Conservation (phyloP, 2,329 filamentous ascomycete genomes). For the Pseudomassariella vexata region DNA sequence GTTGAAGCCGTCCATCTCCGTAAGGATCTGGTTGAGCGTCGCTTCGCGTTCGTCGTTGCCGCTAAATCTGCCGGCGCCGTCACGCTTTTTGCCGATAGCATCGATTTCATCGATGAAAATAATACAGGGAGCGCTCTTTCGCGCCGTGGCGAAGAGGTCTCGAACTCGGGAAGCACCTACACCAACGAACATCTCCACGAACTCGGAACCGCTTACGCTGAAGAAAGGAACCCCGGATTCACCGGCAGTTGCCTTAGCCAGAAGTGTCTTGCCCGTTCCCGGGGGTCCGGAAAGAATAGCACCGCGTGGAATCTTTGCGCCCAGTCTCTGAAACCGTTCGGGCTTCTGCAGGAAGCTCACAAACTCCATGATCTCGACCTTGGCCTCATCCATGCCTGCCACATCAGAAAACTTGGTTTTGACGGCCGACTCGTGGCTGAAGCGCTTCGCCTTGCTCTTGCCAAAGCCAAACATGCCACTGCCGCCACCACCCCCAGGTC, state of each 20-base stretch:
- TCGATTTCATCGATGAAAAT: slow-evolving; percentile 99
- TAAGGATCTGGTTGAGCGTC: slow-evolving; percentile 96
- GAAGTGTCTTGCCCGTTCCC: slow-evolving; percentile 94
- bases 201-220: slow-evolving; percentile 96
- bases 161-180: slow-evolving; percentile 93
- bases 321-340: slow-evolving; percentile 84
- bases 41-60: slow-evolving; percentile 96
- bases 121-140: slow-evolving; percentile 96
- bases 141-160: slow-evolving; percentile 87
- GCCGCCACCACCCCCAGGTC: slow-evolving; percentile 56
- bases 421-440: slow-evolving; percentile 94
- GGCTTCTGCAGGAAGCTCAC: slow-evolving; percentile 95
- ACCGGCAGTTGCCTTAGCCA: slow-evolving; percentile 95
- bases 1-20: slow-evolving; percentile 99
- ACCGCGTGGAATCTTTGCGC: slow-evolving; percentile 95
- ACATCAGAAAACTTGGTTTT: slow-evolving; percentile 97
- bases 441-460: slow-evolving; percentile 91
- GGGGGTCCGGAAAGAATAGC: slow-evolving; percentile 96
- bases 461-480: slow-evolving; percentile 93
- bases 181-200: slow-evolving; percentile 99
- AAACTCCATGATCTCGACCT: slow-evolving; percentile 98
- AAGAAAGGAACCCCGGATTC: slow-evolving; percentile 97
- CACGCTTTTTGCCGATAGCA: slow-evolving; percentile 89
- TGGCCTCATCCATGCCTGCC: slow-evolving; percentile 96
- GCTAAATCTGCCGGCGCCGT: slow-evolving; percentile 68